These are phyloP conservation scores for Takakia lepidozioides DNA, from an alignment of 225 moss, liverwort and hornwort species.

Conservation along the genomic window DNA sequence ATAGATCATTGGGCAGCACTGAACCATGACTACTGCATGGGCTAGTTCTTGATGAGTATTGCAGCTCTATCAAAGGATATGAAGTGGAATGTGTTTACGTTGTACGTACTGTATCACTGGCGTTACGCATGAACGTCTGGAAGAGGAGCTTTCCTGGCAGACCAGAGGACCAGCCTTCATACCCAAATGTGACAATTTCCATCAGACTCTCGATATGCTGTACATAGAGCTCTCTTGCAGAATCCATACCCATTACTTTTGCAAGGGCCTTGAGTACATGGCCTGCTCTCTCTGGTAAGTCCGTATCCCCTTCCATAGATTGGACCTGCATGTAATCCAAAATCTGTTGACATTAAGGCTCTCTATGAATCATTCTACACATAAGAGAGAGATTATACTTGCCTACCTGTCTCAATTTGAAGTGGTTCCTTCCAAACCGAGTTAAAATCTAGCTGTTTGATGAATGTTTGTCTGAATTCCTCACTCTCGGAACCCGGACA, in stretches of 20 bases:
- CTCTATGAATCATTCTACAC: too few relatives aligned
- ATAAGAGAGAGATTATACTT: too few relatives aligned
- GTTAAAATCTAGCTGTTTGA: not conserved
- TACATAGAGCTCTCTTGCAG: conserved; percentile 47
- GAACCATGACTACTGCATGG: too few relatives aligned
- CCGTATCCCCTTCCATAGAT: conserved; percentile 58
- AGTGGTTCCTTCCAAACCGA: not conserved
- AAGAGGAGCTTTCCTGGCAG: conserved; percentile 63
- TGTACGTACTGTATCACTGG: conserved; percentile 50
- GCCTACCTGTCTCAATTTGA: too few relatives aligned
- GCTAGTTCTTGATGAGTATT: too few relatives aligned
- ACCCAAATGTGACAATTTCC: conserved; percentile 50
- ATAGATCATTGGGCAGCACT: too few relatives aligned
- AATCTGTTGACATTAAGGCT: too few relatives aligned
- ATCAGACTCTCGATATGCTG: conserved; percentile 55
- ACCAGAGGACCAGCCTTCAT: conserved; percentile 62
- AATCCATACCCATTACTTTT: conserved; percentile 28
- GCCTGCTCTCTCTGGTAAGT: conserved; percentile 45
- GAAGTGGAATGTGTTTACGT: too few relatives aligned
- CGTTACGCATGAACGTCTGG: conserved; percentile 74
- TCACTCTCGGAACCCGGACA: too few relatives aligned
- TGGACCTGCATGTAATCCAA: conserved; percentile 91
- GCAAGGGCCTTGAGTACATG: conserved; percentile 43
- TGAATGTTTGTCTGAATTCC: too few relatives aligned
- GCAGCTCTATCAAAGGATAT: too few relatives aligned